Evolutionary conservation across 805 yeast genomes (phyloP).

Genomic region (Nakazawaea wyomingensis): DNA sequence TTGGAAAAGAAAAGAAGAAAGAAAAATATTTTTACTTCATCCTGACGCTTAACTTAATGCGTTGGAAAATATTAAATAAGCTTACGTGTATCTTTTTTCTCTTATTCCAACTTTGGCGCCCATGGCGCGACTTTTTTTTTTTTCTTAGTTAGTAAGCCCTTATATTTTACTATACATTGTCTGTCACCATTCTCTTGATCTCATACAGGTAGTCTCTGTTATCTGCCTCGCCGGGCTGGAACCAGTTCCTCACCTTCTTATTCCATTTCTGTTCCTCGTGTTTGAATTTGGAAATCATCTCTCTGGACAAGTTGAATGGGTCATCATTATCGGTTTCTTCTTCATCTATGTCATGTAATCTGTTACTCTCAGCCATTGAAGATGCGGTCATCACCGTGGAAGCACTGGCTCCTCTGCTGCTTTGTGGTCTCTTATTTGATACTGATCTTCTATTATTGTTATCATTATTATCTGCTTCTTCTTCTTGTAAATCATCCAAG

Average conservation of each 20-base stretch:
- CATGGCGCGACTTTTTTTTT: neutral
- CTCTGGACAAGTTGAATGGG: slow-evolving; percentile 21
- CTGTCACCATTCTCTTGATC: slow-evolving; percentile 10
- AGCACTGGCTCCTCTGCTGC: slow-evolving; percentile 11
- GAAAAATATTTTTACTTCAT: too few species aligned
- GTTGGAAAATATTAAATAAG: too few species aligned
- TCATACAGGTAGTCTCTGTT: slow-evolving; percentile 10
- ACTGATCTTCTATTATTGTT: neutral
- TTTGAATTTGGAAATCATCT: slow-evolving; percentile 24
- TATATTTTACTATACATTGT: neutral
- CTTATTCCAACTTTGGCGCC: too few species aligned
- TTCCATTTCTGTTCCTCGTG: slow-evolving; percentile 29
- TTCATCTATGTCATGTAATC: neutral
- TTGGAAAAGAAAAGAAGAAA: too few species aligned
- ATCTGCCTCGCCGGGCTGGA: slow-evolving; percentile 16
- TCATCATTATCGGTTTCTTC: slow-evolving; percentile 2
- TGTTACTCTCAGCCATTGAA: neutral
- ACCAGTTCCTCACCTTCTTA: slow-evolving; percentile 32
- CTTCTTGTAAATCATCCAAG: slow-evolving; percentile 37
- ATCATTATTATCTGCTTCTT: too few species aligned
- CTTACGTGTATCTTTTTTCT: too few species aligned
- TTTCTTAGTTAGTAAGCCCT: neutral
- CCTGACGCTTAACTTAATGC: too few species aligned
- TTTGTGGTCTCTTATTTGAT: neutral
- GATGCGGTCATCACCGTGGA: slow-evolving; percentile 10